Evolutionary conservation across 1,284 basidiomycete genomes (phyloP).

Genomic region (Chondrostereum purpureum): DNA sequence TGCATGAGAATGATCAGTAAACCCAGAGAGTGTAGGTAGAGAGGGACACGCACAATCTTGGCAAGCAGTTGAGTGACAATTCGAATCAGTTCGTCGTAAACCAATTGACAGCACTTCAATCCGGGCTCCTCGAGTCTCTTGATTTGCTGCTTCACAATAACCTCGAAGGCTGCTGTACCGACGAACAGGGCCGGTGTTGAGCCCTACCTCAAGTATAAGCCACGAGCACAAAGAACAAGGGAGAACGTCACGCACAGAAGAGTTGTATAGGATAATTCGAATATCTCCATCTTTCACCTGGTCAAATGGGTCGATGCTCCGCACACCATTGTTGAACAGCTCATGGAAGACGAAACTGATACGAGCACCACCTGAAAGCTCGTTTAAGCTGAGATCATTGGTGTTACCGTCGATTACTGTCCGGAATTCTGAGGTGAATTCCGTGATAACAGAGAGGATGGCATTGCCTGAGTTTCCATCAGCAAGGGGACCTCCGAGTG

Average conservation of each 20-base stretch:
- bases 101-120: slow-evolving; percentile 88
- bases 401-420: slow-evolving; percentile 96
- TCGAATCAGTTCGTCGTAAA: slow-evolving; percentile 95
- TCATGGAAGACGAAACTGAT: slow-evolving; percentile 99
- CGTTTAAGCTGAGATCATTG: slow-evolving; percentile 90
- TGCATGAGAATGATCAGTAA: slow-evolving; percentile 25
- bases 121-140: slow-evolving; percentile 91
- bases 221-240: neutral
- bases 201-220: slow-evolving; percentile 45
- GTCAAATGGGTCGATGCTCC: slow-evolving; percentile 95
- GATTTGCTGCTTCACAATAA: slow-evolving; percentile 98
- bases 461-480: slow-evolving; percentile 84
- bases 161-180: slow-evolving; percentile 93
- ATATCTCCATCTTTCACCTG: slow-evolving; percentile 98
- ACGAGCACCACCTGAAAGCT: slow-evolving; percentile 94
- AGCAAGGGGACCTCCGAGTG: slow-evolving; percentile 84
- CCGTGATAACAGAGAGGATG: slow-evolving; percentile 93
- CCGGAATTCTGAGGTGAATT: slow-evolving; percentile 95
- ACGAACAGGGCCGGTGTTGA: slow-evolving; percentile 96
- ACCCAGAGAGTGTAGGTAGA: slow-evolving; percentile 6
- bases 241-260: slow-evolving; percentile 57
- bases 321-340: slow-evolving; percentile 93
- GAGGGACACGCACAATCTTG: slow-evolving; percentile 71
- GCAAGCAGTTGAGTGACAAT: slow-evolving; percentile 85
- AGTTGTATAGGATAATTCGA: slow-evolving; percentile 93